Percentiles rank a stretch among this genome's conserved stretches.
Conservation (phyloP, 495 filamentous ascomycete species). For the Penicillium turbatum region DNA sequence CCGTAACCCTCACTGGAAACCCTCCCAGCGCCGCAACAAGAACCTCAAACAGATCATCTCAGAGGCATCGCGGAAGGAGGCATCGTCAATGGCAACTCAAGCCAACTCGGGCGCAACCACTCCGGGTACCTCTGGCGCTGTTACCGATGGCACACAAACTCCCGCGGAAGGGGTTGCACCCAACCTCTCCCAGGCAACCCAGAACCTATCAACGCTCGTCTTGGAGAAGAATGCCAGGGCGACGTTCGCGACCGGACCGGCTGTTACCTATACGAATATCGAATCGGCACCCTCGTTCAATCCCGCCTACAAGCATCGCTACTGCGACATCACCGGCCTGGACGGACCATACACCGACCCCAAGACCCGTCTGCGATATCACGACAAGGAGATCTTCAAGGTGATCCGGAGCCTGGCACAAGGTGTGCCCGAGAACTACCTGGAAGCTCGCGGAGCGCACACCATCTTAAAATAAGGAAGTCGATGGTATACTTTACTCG, state of each 20-base stretch:
- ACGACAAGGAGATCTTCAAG: conserved; percentile 82
- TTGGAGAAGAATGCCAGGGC: conserved; percentile 64
- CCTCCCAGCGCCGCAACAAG: conserved; percentile 93
- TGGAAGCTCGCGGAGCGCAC: conserved; percentile 87
- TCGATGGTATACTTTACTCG: background rate
- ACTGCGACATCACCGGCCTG: conserved; percentile 93
- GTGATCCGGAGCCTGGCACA: conserved; percentile 72
- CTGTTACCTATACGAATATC: conserved; percentile 90
- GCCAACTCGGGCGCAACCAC: conserved; percentile 77
- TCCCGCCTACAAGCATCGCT: conserved; percentile 68
- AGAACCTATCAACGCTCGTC: conserved; percentile 78
- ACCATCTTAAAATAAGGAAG: conserved; percentile 74
- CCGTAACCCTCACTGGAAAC: conserved; percentile 83
- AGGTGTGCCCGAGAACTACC: conserved; percentile 76
- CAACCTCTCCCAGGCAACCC: conserved; percentile 78
- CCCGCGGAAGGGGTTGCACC: conserved; percentile 54
- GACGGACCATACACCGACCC: conserved; percentile 86
- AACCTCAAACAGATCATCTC: conserved; percentile 94
- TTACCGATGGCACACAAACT: conserved; percentile 50
- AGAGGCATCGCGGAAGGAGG: conserved; percentile 82
- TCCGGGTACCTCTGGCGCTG: conserved; percentile 55
- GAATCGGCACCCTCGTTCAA: conserved; percentile 81
- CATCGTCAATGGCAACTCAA: conserved; percentile 72
- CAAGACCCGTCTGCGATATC: conserved; percentile 85
- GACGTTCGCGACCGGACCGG: conserved; percentile 50